Evolutionary conservation across 1,139 yeast genomes (phyloP), one percentile per base, ranked within the genome.

Genomic region (Protomyces macrosporus): DNA sequence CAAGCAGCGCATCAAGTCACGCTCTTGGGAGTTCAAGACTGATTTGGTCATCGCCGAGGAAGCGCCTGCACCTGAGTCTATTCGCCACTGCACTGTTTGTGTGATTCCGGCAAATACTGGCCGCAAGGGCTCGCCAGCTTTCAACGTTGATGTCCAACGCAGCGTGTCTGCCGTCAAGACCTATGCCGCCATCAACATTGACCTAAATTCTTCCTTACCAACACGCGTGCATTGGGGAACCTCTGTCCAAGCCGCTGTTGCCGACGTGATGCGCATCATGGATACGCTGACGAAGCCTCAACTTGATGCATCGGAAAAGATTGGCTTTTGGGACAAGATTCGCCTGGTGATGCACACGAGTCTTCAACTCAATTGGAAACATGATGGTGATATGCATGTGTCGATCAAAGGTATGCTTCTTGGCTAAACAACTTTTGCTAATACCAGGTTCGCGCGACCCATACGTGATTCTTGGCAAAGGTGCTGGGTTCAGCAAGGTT

Each of bases 161-260:
- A 87, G 97, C 0, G 77, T 91, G 55, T 82, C 95, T 0, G 79
- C 95, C 0, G 85, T 90, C 52, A 90, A 91, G 72, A 75, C 88
- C 64, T 89, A 78, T 71, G 82, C 90, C 0, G 85, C 85, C 65
- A 72, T 90, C 68, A 75, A 77, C 10, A 79, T 88, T 66, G 78
- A 77, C 14, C 79, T 88, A 51, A 78, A 80, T 64, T 82, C 95
- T 0, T 76, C 78, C 23, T 73, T 75, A 6, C 85, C 93, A 0
- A 83, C 95, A 0, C 77, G 88, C 45, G 84, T 89, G 52, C 84
- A 89, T 0, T 90, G 97, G 96, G 95, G 96, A 36, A 85, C 86
- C 45, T 87, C 90, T 0, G 86, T 86, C 71, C 90, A 86, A 70
- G 91, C 96, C 48, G 95, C 90, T 1, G 81, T 91, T 50, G 91